Conservation (phyloP, 2,329 filamentous ascomycete species). For the Phialophora chinensis region DNA sequence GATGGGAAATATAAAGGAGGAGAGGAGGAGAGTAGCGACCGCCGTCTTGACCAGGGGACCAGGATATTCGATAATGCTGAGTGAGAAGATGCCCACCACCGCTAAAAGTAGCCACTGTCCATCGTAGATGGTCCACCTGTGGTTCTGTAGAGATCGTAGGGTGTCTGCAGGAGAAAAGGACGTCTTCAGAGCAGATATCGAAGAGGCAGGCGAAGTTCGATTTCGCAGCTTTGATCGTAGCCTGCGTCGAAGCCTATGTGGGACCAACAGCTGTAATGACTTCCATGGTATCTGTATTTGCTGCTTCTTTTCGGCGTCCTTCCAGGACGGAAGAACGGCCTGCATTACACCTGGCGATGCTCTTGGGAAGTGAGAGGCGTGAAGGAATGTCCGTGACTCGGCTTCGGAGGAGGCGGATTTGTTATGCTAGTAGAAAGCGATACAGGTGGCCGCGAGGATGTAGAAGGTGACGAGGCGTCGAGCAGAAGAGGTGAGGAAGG, state of each 20-base stretch:
- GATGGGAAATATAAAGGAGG: conserved; percentile 77
- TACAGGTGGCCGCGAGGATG: conserved; percentile 20
- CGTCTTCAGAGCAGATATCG: conserved; percentile 76
- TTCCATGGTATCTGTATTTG: conserved; percentile 57
- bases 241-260: conserved; percentile 70
- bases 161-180: conserved; percentile 83
- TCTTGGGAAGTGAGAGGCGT: neutral
- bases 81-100: conserved; percentile 77
- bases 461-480: conserved; percentile 15
- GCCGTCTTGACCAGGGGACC: conserved; percentile 79
- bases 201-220: conserved; percentile 70
- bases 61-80: conserved; percentile 78
- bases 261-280: conserved; percentile 59
- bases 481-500: conserved; percentile 19
- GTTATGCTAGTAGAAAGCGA: neutral
- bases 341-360: conserved; percentile 35
- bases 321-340: conserved; percentile 49
- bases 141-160: conserved; percentile 73
- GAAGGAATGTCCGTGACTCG: neutral
- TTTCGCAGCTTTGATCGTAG: conserved; percentile 72
- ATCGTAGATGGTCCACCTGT: conserved; percentile 83
- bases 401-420: neutral
- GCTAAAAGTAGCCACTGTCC: conserved; percentile 80
- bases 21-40: conserved; percentile 69
- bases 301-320: conserved; percentile 54